Percentiles rank a stretch among this genome's conserved stretches.
These are phyloP conservation scores for Cladophialophora chaetospira DNA, from an alignment of 2,329 filamentous ascomycete species.

Conservation along the genomic window DNA sequence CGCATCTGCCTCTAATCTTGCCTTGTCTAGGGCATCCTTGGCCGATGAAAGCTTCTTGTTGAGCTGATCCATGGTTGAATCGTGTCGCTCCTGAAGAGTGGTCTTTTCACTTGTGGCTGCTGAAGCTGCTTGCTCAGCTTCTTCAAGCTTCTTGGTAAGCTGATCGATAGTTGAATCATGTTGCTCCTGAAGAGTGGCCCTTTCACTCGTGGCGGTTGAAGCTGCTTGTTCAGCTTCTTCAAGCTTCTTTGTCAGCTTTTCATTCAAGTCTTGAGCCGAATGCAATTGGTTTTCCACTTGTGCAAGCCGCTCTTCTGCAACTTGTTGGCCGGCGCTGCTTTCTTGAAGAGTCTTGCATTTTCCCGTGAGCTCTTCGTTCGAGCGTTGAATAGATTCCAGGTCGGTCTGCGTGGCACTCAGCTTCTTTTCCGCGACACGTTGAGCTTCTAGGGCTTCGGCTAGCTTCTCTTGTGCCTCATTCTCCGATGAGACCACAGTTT, in stretches of 20 bases:
- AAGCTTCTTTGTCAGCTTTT: constrained; percentile 15
- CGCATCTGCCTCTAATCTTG: constrained; percentile 9
- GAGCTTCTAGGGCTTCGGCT: constrained; percentile 9
- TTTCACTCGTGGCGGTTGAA: constrained; percentile 4
- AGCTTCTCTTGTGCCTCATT: constrained; percentile 13
- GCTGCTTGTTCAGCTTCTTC: constrained; percentile 3
- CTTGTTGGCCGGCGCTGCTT: neutral
- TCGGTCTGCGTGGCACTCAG: constrained; percentile 1
- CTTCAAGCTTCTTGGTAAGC: constrained; percentile 8
- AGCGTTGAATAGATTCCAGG: constrained; percentile 3
- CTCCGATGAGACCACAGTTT: constrained; percentile 2
- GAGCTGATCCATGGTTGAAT: constrained; percentile 3
- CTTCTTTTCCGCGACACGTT: constrained; percentile 3
- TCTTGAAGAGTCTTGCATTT: constrained; percentile 18
- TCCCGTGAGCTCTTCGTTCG: constrained; percentile 7
- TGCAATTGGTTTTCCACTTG: constrained; percentile 7
- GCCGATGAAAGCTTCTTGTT: constrained; percentile 12
- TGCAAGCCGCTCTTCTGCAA: neutral
- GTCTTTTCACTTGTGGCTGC: constrained; percentile 9
- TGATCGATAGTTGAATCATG: neutral
- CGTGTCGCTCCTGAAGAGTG: constrained; percentile 9
- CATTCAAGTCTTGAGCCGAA: neutral
- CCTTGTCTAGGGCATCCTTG: constrained; percentile 19
- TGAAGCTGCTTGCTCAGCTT: constrained; percentile 4
- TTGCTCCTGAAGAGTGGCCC: constrained; percentile 7